Evolutionary conservation across 148 eudicot species (phyloP), one percentile per base, ranked within the genome.

Genomic region (Dysphania ambrosioides): DNA sequence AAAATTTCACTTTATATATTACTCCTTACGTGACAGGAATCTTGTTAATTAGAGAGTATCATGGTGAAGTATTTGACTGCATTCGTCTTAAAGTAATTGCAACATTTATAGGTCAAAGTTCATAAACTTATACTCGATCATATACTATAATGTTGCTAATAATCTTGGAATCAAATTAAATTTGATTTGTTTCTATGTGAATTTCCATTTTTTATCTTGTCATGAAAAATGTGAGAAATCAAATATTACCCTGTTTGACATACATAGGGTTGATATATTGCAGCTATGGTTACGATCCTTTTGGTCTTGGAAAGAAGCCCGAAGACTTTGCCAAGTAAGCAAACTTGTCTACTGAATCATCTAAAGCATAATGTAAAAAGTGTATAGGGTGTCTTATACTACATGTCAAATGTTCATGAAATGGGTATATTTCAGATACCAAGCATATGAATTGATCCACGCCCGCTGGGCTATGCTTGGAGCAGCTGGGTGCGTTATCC

Each of bases 221-320:
- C n/a, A n/a, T n/a, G 15, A 15, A 42, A 42, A 9, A 8, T 26
- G 24, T 34, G 40, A 31, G 19, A 32, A 62, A 15, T 47, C 2
- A 13, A 47, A 47, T 47, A 16, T 47, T 3, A 4, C 53, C 21
- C 18, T 47, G 53, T 29, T 38, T 36, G 18, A 41, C 55, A 2
- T 41, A 12, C 5, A 24, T 63, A 11, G 1, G 21, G 8, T 41
- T 67, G 71, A 0, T 67, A 24, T 24, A 15, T 44, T 83, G 86
- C 97, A 96, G 99, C 87, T 96, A 96, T 70, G 99, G 99, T 51
- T 96, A 96, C 19, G 99, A 96, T 80, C 99, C 99, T 40, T 96
- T 96, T 82, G 99, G 99, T 55, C 93, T 96, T 57, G 68, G 99
- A 77, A 96, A 96, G 97, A 96, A 96, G 74, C 99, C 99, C 72